Conservation (phyloP, 495 filamentous ascomycete genomes). For the Trichoderma reesei region DNA sequence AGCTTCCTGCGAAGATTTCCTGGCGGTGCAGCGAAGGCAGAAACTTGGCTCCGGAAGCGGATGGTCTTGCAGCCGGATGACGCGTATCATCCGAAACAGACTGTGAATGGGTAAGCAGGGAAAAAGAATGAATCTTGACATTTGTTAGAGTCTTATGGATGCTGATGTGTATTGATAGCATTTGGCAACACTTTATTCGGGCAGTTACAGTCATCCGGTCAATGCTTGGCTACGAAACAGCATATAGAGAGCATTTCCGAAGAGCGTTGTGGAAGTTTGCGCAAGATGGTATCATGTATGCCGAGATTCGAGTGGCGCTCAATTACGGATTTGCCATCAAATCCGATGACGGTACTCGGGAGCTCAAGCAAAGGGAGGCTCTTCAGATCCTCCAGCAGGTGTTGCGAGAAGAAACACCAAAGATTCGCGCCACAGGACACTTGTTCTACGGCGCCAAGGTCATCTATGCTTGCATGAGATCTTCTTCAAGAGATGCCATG, state of each 20-base stretch:
- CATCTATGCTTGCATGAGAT: constrained; percentile 27
- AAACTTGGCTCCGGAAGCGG: constrained; percentile 2
- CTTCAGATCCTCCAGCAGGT: not conserved
- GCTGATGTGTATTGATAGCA: not conserved
- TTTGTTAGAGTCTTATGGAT: not conserved
- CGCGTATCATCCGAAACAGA: constrained; percentile 9
- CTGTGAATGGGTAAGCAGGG: constrained; percentile 7
- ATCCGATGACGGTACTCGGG: constrained; percentile 4
- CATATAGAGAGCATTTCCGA: constrained; percentile 8
- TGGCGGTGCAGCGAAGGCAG: constrained; percentile 6
- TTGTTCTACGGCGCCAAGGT: constrained; percentile 24
- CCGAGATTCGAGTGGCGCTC: constrained; percentile 10
- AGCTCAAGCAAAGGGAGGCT: not conserved
- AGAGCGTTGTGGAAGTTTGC: constrained; percentile 11
- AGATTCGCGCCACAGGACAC: constrained; percentile 8
- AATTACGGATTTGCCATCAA: constrained; percentile 8
- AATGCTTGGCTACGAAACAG: constrained; percentile 10
- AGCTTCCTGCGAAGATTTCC: constrained; percentile 1
- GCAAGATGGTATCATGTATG: constrained; percentile 10
- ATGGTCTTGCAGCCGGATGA: constrained; percentile 10
- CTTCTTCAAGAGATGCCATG: constrained; percentile 39
- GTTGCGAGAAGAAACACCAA: not conserved
- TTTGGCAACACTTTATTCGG: constrained; percentile 7
- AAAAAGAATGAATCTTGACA: too few species aligned
- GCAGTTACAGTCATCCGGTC: constrained; percentile 4